phyloP scores from a whole-genome alignment of 1,139 yeast species.

The Pichia sp. region DNA sequence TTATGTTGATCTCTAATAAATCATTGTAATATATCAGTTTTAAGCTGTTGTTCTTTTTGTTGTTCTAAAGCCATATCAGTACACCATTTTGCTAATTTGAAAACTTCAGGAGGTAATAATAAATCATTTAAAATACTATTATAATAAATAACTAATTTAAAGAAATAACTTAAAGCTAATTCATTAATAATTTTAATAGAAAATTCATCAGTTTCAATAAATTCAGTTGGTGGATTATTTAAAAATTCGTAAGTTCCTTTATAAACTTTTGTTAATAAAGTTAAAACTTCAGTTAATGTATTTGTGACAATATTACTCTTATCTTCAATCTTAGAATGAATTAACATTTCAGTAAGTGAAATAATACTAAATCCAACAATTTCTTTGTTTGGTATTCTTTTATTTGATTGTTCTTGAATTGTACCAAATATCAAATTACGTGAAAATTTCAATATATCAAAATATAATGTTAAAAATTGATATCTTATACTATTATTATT shows the following conservation, averaged over 20 bases:
- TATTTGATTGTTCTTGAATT: constrained; percentile 50
- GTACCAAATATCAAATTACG: constrained; percentile 37
- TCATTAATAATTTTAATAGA: constrained; percentile 54
- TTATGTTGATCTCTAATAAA: background rate
- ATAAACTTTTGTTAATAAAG: constrained; percentile 54
- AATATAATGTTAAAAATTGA: constrained; percentile 1
- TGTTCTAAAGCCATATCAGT: constrained; percentile 59
- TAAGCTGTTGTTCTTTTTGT: constrained; percentile 27
- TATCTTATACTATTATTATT: background rate
- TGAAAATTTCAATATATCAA: constrained; percentile 1
- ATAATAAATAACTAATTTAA: constrained; percentile 56
- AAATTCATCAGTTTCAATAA: constrained; percentile 30
- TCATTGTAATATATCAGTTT: constrained; percentile 7
- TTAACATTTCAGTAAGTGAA: constrained; percentile 49
- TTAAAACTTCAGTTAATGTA: constrained; percentile 51
- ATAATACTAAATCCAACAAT: constrained; percentile 61
- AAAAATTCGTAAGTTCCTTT: constrained; percentile 45
- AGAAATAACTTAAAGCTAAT: constrained; percentile 55
- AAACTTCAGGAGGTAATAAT: constrained; percentile 53
- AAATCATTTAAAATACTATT: constrained; percentile 59
- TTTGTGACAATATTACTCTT: constrained; percentile 47
- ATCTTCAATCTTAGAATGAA: constrained; percentile 62
- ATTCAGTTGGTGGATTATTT: constrained; percentile 28
- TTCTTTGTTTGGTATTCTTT: constrained; percentile 52
- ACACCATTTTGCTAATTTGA: constrained; percentile 65